Conservation (phyloP, 768 basidiomycete species). For the Leccinum uliginosum region DNA sequence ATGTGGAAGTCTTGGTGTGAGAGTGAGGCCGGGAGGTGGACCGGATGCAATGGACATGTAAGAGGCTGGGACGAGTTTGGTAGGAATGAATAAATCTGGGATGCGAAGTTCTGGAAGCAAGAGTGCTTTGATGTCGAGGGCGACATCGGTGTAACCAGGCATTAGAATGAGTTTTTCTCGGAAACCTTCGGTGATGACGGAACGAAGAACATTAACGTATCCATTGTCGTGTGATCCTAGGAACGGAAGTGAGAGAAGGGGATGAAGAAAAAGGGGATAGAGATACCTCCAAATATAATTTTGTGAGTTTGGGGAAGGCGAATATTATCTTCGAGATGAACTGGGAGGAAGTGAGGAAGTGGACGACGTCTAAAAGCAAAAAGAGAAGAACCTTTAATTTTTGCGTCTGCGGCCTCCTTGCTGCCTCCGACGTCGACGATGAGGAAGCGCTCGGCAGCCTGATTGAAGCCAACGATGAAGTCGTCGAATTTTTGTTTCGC, state of each 20-base stretch:
- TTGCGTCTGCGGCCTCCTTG: slow-evolving; percentile 74
- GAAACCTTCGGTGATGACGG: slow-evolving; percentile 61
- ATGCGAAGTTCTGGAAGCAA: slow-evolving; percentile 49
- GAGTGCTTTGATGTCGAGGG: slow-evolving; percentile 54
- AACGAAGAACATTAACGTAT: slow-evolving; percentile 58
- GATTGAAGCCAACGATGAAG: slow-evolving; percentile 67
- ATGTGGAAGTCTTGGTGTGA: slow-evolving; percentile 11
- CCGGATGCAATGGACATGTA: slow-evolving; percentile 24
- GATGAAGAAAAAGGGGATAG: slow-evolving; percentile 3
- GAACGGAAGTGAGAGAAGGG: neutral
- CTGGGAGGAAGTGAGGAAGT: slow-evolving; percentile 24
- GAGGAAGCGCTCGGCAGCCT: slow-evolving; percentile 60
- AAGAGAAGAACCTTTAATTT: slow-evolving; percentile 56
- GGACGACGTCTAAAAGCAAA: neutral
- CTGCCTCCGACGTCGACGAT: slow-evolving; percentile 67
- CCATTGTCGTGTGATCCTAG: slow-evolving; percentile 72
- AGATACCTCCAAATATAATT: slow-evolving; percentile 62
- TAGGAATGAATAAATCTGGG: slow-evolving; percentile 55
- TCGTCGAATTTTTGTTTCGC: slow-evolving; percentile 50
- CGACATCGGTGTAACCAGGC: slow-evolving; percentile 59
- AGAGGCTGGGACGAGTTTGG: slow-evolving; percentile 41
- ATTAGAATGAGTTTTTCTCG: slow-evolving; percentile 62
- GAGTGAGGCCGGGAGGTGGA: slow-evolving; percentile 25
- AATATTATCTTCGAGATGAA: slow-evolving; percentile 36
- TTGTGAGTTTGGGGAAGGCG: slow-evolving; percentile 60